Evolutionary conservation across 148 eudicot genomes (phyloP), one percentile per base, ranked within the genome.

Genomic region (Polygonum maritimum): DNA sequence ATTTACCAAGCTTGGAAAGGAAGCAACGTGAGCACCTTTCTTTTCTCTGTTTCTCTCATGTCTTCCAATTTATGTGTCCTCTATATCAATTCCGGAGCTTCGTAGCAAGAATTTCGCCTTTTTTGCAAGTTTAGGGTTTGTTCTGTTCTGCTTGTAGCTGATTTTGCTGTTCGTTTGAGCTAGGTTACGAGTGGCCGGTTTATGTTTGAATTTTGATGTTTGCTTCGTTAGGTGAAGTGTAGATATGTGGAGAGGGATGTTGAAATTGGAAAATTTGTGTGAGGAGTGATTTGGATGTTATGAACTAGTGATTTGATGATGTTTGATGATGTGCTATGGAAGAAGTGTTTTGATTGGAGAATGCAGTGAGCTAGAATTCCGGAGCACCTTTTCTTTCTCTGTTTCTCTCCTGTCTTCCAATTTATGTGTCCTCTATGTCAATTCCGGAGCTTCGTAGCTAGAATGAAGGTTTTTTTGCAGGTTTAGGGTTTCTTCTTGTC

Each of bases 1-100:
- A 82, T 84, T 33, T 87, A 82, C 69, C 80, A 87, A 79, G 82
- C 80, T 79, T 88, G 91, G 91, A 88, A 88, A 74, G 91, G 88
- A 79, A 84, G 83, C 78, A 88, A 88, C 78, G 91, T 88, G 73
- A 81, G 86, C 19, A 55, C 62, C n/a, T 58, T 31, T 45, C 1
- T 39, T 5, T 35, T 45, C 45, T 31, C 57, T 51, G 2, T 12
- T 31, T 8, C 67, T 26, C 16, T 5, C 67, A 10, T 26, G 19
- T 26, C 3, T 8, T n/a, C 62, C 62, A 6, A 8, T 55, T 55
- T 55, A 31, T 55, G 1, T 60, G 12, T 18, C 67, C 10, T 15
- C 14, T 26, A n/a, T 60, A 22, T 22, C 15, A 60, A 26, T 60
- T 60, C 26, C 26, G 36, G 36, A 22, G 36, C 36, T 8, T 60